Conservation (phyloP, 371 early-diverging fungal species). For the Mortierella sp. region DNA sequence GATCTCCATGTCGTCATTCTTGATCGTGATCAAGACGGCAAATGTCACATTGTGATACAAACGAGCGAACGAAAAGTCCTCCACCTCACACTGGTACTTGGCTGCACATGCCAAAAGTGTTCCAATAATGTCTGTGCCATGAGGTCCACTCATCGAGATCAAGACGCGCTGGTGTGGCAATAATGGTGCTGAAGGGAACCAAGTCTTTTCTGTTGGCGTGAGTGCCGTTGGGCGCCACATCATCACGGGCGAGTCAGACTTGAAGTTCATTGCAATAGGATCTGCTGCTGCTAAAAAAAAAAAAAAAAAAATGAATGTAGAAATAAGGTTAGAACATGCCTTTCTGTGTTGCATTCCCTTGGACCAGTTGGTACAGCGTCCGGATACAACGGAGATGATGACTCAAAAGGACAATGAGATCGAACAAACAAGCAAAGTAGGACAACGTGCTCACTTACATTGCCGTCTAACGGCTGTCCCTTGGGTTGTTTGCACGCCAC, state of each 20-base stretch:
- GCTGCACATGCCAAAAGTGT: conserved; percentile 79
- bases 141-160: conserved; percentile 83
- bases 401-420: conserved; percentile 18
- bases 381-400: conserved; percentile 5
- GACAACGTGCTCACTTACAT: conserved; percentile 24
- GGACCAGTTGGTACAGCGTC: too few relatives aligned
- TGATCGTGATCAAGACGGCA: conserved; percentile 80
- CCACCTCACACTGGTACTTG: conserved; percentile 73
- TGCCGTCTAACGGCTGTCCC: conserved; percentile 25
- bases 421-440: not conserved
- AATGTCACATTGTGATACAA: conserved; percentile 90
- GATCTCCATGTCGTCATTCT: conserved; percentile 73
- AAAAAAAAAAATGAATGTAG: not conserved
- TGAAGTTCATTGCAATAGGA: conserved; percentile 46
- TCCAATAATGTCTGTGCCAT: conserved; percentile 90
- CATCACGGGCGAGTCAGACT: conserved; percentile 47
- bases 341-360: too few relatives aligned
- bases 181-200: conserved; percentile 57
- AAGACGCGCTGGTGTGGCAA: conserved; percentile 72
- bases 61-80: conserved; percentile 86
- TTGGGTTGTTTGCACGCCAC: conserved; percentile 36
- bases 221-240: conserved; percentile 50
- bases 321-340: not conserved
- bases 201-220: conserved; percentile 46
- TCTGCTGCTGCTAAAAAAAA: conserved; percentile 8